These are phyloP conservation scores for Penicillium verhagenii DNA, from an alignment of 495 filamentous ascomycete genomes.

Conservation along the genomic window DNA sequence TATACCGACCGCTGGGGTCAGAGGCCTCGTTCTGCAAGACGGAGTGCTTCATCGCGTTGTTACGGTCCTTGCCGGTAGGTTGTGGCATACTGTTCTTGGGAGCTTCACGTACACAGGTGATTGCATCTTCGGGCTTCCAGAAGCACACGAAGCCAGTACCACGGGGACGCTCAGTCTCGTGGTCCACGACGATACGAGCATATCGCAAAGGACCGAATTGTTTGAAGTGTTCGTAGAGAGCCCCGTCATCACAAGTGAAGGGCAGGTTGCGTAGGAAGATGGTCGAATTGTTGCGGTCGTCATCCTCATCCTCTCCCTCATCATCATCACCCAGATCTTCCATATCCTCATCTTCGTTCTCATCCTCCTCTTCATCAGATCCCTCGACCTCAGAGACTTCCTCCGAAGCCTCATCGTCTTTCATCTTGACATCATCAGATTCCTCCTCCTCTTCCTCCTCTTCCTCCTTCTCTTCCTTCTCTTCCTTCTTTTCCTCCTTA, in stretches of 20 bases:
- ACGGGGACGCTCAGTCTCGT: constrained; percentile 75
- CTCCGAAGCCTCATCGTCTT: constrained; percentile 32
- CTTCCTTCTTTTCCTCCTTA: constrained; percentile 25
- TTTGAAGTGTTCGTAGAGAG: constrained; percentile 76
- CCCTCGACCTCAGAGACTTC: constrained; percentile 26
- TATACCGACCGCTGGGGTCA: constrained; percentile 80
- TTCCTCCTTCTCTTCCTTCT: constrained; percentile 36
- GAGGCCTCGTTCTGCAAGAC: constrained; percentile 77
- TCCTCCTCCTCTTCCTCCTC: constrained; percentile 33
- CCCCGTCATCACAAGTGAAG: constrained; percentile 76
- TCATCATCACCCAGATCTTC: constrained; percentile 28
- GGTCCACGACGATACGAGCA: constrained; percentile 84
- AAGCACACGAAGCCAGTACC: constrained; percentile 97
- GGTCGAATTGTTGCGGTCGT: constrained; percentile 63
- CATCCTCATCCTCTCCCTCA: constrained; percentile 50
- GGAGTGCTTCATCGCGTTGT: constrained; percentile 60
- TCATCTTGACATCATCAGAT: constrained; percentile 34
- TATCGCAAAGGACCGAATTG: constrained; percentile 84
- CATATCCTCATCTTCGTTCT: constrained; percentile 29
- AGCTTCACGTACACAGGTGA: constrained; percentile 68
- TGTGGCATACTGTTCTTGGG: constrained; percentile 53
- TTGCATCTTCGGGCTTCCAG: constrained; percentile 69
- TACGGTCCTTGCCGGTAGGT: constrained; percentile 37
- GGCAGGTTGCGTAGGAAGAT: constrained; percentile 95
- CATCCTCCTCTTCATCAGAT: constrained; percentile 28